Evolutionary conservation across 768 basidiomycete genomes (phyloP), one percentile per base, ranked within the genome.

Genomic region (Pleurotus salmoneostramineus): DNA sequence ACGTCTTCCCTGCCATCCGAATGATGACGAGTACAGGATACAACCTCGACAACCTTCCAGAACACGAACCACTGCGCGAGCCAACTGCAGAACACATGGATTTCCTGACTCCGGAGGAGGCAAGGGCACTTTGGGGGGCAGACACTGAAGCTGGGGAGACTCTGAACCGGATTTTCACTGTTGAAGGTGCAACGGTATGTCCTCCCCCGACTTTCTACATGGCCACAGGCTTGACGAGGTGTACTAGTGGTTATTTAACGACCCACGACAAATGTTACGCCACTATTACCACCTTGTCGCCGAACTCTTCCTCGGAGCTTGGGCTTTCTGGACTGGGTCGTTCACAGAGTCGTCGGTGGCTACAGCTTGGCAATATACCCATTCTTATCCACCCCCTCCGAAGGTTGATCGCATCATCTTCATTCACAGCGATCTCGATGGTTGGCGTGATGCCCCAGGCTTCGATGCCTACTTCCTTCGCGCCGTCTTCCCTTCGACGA

Each of bases 201-300:
- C 44, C 44, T 6, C 17, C 15, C 21, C 15, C 31, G 6, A 12
- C 0, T 14, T 27, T 11, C 17, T 6, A 11, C 33, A 37, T 12
- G 10, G 34, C 31, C 17, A 43, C 12, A 33, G 6, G 11, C 6
- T 34, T 15, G 7, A 15, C 35, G 27, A 12, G 5, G 15, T 4
- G 11, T 47, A 43, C 10, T 49, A 85, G 83, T 62, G 84, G 8
- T 68, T 85, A 37, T 77, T 87, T 64, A 89, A 89, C 66, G 90
- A 91, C 60, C 88, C 90, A 0, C 57, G 68, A 1, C 89, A 91
- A 65, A 89, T 94, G 77, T 78, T 93, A n/a, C 74, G 77, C 47
- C 93, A 94, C 68, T 94, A 93, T 69, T 94, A 93, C 70, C 93
- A 94, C 71, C 87, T 91, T 59, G 88, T 88, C 34, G 93, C 88